phyloP scores from a whole-genome alignment of 2,329 filamentous ascomycete genomes.

The Xylariaceae sp. region DNA sequence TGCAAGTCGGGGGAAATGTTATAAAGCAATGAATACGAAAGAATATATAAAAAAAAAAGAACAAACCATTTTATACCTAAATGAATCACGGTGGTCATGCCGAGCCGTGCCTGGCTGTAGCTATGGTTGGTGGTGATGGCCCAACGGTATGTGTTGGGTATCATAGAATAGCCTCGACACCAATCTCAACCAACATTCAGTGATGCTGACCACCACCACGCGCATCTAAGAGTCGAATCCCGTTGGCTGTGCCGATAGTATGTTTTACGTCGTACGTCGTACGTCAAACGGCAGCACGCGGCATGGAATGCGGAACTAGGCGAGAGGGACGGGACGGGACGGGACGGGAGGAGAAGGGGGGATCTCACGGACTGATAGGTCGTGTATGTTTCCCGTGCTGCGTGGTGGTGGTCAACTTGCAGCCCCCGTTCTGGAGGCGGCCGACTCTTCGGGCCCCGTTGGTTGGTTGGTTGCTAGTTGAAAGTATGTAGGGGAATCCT shows the following conservation, averaged over 20 bases:
- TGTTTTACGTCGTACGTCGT: background rate
- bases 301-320: conserved; percentile 5
- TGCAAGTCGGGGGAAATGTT: background rate
- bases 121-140: background rate
- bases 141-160: background rate
- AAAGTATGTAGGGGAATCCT: conserved; percentile 3
- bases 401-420: background rate
- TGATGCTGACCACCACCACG: conserved; percentile 19
- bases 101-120: conserved; percentile 2
- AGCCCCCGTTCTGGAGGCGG: background rate
- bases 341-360: conserved; percentile 8
- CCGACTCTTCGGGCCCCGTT: conserved; percentile 1
- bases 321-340: conserved; percentile 15
- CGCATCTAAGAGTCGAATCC: background rate
- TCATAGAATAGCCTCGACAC: conserved; percentile 1
- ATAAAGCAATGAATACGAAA: conserved; percentile 1
- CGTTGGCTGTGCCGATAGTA: background rate
- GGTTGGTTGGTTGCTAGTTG: background rate
- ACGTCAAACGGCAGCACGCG: conserved; percentile 2
- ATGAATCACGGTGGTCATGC: conserved; percentile 6
- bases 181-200: background rate
- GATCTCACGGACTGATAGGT: conserved; percentile 1
- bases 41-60: too few relatives aligned
- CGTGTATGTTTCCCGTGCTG: conserved; percentile 2
- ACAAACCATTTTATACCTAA: background rate